Evolutionary conservation across 192 early-diverging fungal species (phyloP), one percentile per base, ranked within the genome.

Genomic region (Gonapodya prolifera): DNA sequence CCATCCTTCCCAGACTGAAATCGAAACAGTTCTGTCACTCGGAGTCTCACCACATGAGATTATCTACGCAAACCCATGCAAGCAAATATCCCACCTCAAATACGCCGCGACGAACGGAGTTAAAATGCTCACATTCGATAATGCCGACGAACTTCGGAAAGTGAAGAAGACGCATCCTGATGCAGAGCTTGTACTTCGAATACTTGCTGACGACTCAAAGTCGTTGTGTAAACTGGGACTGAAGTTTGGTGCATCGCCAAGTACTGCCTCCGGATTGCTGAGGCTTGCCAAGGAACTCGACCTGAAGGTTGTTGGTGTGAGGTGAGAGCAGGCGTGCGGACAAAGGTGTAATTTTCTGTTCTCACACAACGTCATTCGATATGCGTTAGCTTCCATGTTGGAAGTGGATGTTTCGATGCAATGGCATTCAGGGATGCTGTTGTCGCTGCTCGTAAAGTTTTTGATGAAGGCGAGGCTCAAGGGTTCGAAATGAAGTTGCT

Each of bases 31-130:
- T 35, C 86, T 98, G 36, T 84, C 88, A 34, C 79, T 89, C 35
- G 93, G 94, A 75, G 90, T 91, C 1, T 86, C 90, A 34, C 86
- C 93, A 1, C 85, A 80, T 0, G 86, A 90, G 69, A 93, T 99
- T 82, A 96, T 99, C 77, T 99, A 96, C 76, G 96, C 98, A 75
- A 97, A 99, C 85, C 97, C 97, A n/a, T 99, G 98, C 90, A 99
- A 99, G 86, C 95, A 95, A 78, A 87, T 90, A 71, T 95, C 96
- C 1, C 97, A 96, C 84, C 89, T 99, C 81, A 92, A 93, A 69
- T 97, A 89, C 78, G 95, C 96, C 0, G 82, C 84, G 30, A 82
- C 83, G 31, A 86, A 90, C 71, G 90, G 91, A 76, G 94, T 99
- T 33, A 81, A 81, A 73, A 91, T 94, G 90, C 95, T 99, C 94